Base-by-base conservation (phyloP, 257 asterid species). In the Plantago major region DNA sequence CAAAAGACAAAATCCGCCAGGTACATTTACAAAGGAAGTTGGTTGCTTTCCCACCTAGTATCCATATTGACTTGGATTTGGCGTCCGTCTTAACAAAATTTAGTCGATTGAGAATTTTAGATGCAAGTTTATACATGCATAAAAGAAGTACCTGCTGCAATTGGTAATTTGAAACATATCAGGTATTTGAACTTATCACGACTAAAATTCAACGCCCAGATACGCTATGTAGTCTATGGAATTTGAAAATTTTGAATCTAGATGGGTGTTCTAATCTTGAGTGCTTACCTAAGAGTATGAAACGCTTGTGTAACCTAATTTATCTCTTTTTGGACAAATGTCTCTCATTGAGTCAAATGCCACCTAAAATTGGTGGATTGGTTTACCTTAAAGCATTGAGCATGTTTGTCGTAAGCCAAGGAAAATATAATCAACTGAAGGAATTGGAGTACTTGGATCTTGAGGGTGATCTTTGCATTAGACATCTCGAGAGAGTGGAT, bases 181-280 rank as follows among this genome's bases (percentile, higher is more conserved):
- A 30, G 79, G 33, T 18, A 49, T 42, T 40, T 76, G 48, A 68
- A 72, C 55, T 52, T 71, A 55, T 76, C 76, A 1, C 0, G 3
- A 26, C 73, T 30, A 0, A 5, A 12, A 22, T 74, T 18, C 55
- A n/a, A 61, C 55, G 8, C 66, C 77, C 80, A 3, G 37, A 37
- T 28, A 56, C 72, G 33, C 8, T 77, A 49, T 72, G 68, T 51
- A 49, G 52, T 60, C 75, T 74, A 19, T 57, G 64, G 80, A 79
- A 79, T 28, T 51, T 76, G 65, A 63, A 79, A 57, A 28, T 61
- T 19, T 60, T 79, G 55, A 67, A 61, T 44, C 63, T 75, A 42
- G 14, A 64, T 19, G 0, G 2, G 9, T 75, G 84, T 19, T 0
- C n/a, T n/a, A n/a, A n/a, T n/a, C n/a, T n/a, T n/a, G n/a, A n/a